These are phyloP conservation scores for Chaetomium tenue DNA, from an alignment of 495 filamentous ascomycete species.

Conservation along the genomic window DNA sequence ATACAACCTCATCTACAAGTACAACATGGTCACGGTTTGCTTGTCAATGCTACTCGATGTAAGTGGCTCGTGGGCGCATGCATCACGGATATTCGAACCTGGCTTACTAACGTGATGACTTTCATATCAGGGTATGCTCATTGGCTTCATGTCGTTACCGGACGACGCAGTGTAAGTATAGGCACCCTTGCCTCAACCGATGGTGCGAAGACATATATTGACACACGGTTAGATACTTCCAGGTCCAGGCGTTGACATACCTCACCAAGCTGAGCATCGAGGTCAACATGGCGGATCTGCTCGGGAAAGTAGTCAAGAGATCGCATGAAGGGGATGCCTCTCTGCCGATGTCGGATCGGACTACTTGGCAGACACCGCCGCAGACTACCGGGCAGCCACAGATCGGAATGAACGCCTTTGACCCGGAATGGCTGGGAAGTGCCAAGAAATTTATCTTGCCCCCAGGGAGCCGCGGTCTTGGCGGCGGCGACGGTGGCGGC, in stretches of 20 bases:
- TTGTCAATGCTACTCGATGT: slow-evolving; percentile 52
- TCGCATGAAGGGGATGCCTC: slow-evolving; percentile 6
- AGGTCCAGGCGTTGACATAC: slow-evolving; percentile 53
- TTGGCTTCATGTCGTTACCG: slow-evolving; percentile 34
- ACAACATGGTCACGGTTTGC: slow-evolving; percentile 52
- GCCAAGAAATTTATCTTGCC: slow-evolving; percentile 6
- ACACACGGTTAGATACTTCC: slow-evolving; percentile 41
- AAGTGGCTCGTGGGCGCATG: not conserved
- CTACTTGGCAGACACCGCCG: too few relatives aligned
- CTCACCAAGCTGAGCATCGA: slow-evolving; percentile 55
- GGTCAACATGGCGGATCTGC: slow-evolving; percentile 53
- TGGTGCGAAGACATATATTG: not conserved
- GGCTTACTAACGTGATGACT: not conserved
- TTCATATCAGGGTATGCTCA: slow-evolving; percentile 27
- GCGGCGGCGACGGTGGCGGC: slow-evolving; percentile 11
- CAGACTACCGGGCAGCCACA: not conserved
- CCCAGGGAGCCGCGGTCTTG: not conserved
- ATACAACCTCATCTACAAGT: slow-evolving; percentile 49
- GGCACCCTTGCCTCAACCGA: not conserved
- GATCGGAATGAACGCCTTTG: not conserved
- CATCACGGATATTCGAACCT: not conserved
- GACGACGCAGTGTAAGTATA: slow-evolving; percentile 32
- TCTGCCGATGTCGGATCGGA: not conserved
- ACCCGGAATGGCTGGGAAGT: slow-evolving; percentile 18
- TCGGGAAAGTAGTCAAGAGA: slow-evolving; percentile 38